Percentiles rank a stretch among this genome's conserved stretches.
These are phyloP conservation scores for Acanthamoeba lugdunensis DNA, from an alignment of 208 protist species.

Conservation along the genomic window DNA sequence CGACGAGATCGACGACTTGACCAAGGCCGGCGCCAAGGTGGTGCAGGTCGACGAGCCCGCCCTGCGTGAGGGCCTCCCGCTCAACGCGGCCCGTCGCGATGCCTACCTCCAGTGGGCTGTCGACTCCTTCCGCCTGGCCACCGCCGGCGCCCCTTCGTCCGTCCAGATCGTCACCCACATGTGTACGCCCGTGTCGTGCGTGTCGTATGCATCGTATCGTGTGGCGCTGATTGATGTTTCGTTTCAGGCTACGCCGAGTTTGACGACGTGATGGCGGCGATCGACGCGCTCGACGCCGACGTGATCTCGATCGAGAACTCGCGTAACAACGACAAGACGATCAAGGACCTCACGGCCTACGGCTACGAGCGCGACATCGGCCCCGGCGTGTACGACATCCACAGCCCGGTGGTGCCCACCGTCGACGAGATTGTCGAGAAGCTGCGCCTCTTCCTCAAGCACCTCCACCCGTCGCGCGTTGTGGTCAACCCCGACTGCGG, in stretches of 20 bases:
- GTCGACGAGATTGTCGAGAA: slow-evolving; percentile 87
- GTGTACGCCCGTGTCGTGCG: neutral
- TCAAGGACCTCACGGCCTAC: slow-evolving; percentile 89
- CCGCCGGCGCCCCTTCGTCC: slow-evolving; percentile 79
- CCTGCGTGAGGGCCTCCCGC: slow-evolving; percentile 90
- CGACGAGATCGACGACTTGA: slow-evolving; percentile 90
- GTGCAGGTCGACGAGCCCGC: slow-evolving; percentile 93
- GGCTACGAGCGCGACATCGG: slow-evolving; percentile 90
- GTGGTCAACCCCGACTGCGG: slow-evolving; percentile 93
- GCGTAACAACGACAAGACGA: slow-evolving; percentile 85
- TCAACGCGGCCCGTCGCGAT: slow-evolving; percentile 86
- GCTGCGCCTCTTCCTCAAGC: slow-evolving; percentile 84
- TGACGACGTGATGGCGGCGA: slow-evolving; percentile 90
- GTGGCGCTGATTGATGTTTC: slow-evolving; percentile 82
- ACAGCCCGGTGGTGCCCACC: slow-evolving; percentile 89
- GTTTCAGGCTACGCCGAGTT: slow-evolving; percentile 93
- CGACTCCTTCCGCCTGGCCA: slow-evolving; percentile 87
- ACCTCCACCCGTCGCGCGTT: slow-evolving; percentile 81
- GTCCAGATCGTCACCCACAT: slow-evolving; percentile 46
- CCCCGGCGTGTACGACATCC: slow-evolving; percentile 92
- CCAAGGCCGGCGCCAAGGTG: slow-evolving; percentile 86
- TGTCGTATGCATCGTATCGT: too few relatives aligned
- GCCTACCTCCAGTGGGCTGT: slow-evolving; percentile 90
- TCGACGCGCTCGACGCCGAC: slow-evolving; percentile 90
- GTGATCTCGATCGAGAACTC: slow-evolving; percentile 90